Base-by-base conservation (phyloP, 2,329 filamentous ascomycete genomes). In the Hortaea sp. region DNA sequence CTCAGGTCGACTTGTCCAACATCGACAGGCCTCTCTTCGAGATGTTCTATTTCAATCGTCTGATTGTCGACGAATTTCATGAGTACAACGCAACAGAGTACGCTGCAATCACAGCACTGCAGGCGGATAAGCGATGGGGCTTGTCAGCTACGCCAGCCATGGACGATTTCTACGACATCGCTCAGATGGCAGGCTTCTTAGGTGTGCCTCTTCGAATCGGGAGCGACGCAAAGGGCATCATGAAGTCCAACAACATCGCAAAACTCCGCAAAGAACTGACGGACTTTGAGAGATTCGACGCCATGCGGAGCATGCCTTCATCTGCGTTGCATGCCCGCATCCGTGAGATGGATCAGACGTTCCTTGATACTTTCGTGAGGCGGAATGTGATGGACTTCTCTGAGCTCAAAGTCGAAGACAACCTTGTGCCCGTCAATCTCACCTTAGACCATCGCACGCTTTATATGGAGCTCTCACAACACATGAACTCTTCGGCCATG, bases 1-100 rank as follows among this genome's bases (percentile, higher is more conserved):
- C 31, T 4, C 41, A 38, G 4, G 27, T 58, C 13, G 49, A 56
- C 37, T 49, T 43, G 3, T 35, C 35, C 5, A 38, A 45, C 4
- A 32, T 58, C 6, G 53, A 46, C 7, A 41, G 39, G 35, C 56
- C 53, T 1, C 57, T 78, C 0, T 56, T 84, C 1, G 78, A 84
- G 49, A 70, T 79, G 54, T 84, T 83, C 56, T 60, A 66, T 2
- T 84, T 77, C 58, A 75, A 75, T 45, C 69, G 81, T 5, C 48
- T 84, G 0, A 71, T 84, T 1, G 66, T 83, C 1, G 81, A 85
- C 49, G 81, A 85, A 52, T 83, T 78, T 52, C 77, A 79, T 1
- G 80, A 82, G 50, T 63, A 75, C 5, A 66, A 68, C 39, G 57
- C 65, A 11, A 60, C 70, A 42, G 63, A 67, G 43, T 62, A 68